Conservation (phyloP, 2,329 filamentous ascomycete species). For the Ceratocystis huliohia region DNA sequence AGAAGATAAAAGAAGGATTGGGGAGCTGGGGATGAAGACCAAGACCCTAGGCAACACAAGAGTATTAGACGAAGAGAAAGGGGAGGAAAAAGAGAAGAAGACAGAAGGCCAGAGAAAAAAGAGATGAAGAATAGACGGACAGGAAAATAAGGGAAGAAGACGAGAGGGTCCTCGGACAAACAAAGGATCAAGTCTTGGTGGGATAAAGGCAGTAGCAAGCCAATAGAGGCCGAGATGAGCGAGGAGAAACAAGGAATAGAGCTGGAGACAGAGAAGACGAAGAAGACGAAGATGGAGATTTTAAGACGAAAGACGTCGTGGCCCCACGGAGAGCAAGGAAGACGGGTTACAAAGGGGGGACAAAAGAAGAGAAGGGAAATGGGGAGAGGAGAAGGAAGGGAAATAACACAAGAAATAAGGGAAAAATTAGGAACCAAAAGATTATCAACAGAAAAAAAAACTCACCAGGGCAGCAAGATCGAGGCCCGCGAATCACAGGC, state of each 20-base stretch:
- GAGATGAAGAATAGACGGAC: neutral
- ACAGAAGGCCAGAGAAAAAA: neutral
- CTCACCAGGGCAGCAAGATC: neutral
- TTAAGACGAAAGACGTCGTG: neutral
- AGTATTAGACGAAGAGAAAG: neutral
- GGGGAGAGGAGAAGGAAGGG: neutral
- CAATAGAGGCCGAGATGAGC: conserved; percentile 5
- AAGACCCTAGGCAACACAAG: no score
- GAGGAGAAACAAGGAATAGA: neutral
- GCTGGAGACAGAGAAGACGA: neutral
- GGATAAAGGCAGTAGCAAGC: neutral
- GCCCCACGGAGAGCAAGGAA: neutral
- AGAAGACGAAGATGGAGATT: neutral
- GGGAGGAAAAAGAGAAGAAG: neutral
- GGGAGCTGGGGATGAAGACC: no score
- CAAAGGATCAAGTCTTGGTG: neutral
- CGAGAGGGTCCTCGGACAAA: neutral
- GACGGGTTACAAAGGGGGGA: neutral
- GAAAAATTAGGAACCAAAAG: neutral
- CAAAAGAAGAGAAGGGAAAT: neutral
- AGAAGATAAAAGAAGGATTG: no score
- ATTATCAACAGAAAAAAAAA: conserved; percentile 10
- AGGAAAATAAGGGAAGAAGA: neutral
- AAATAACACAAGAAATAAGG: neutral
- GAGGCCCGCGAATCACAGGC: conserved; percentile 12